A percentile compares a stretch with the other conserved stretches of the same genome.
Conservation (phyloP, 2,329 filamentous ascomycete species). For the Fusarium sp. region DNA sequence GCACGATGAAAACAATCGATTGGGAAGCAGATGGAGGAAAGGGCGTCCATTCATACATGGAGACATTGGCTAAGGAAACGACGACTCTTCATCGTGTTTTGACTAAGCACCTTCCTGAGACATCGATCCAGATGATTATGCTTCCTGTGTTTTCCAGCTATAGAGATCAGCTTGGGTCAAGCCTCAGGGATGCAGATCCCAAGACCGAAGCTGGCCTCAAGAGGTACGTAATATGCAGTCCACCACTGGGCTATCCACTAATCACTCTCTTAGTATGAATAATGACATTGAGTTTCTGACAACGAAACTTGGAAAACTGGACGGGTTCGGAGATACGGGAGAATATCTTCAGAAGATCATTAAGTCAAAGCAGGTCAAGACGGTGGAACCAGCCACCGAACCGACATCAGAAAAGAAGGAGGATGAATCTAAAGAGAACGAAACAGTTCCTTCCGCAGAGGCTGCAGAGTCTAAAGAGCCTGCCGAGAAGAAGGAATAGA, state of each 20-base stretch:
- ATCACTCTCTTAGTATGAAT: constrained; percentile 69
- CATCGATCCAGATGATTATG: constrained; percentile 85
- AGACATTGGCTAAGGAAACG: constrained; percentile 87
- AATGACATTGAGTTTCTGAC: constrained; percentile 81
- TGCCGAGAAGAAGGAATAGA: constrained; percentile 39
- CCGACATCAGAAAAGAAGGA: constrained; percentile 26
- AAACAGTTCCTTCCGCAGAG: constrained; percentile 30
- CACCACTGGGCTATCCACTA: constrained; percentile 7
- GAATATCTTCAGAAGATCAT: constrained; percentile 75
- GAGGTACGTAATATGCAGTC: constrained; percentile 65
- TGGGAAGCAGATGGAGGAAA: constrained; percentile 70
- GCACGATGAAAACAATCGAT: constrained; percentile 77
- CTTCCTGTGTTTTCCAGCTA: constrained; percentile 85
- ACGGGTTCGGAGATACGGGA: constrained; percentile 81
- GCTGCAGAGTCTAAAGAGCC: constrained; percentile 29
- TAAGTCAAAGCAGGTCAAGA: constrained; percentile 64
- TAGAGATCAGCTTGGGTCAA: constrained; percentile 79
- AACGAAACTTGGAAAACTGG: constrained; percentile 77
- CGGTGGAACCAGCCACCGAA: constrained; percentile 28
- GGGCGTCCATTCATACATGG: constrained; percentile 78
- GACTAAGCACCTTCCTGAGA: constrained; percentile 82
- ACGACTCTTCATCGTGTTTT: constrained; percentile 85
- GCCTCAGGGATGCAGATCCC: constrained; percentile 73
- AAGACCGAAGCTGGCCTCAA: constrained; percentile 75
- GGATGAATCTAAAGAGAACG: constrained; percentile 21